Evolutionary conservation across 2,329 filamentous ascomycete genomes (phyloP), one percentile per base, ranked within the genome.

Genomic region (Hortaea werneckii): DNA sequence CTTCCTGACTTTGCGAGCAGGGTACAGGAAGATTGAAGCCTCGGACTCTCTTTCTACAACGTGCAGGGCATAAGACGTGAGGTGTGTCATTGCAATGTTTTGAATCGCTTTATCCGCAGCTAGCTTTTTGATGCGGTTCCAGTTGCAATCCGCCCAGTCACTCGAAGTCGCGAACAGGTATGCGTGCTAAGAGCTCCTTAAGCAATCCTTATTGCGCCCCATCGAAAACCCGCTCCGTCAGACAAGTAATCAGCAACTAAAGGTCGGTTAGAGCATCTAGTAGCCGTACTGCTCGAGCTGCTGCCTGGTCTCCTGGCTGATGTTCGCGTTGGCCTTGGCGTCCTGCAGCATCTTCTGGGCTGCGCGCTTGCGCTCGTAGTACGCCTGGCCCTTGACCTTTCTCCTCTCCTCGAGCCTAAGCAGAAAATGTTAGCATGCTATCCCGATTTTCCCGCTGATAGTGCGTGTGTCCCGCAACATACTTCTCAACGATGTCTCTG

Each of bases 351-450:
- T 87, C 80, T 85, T 86, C 71, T 84, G 80, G 63, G 85, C 85
- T 62, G 87, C 81, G 87, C 94, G 95, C 92, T 96, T 98, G 82
- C 89, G 88, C 81, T 94, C 89, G 82, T 96, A 96, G 85, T 95
- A 98, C 71, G 92, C 92, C 63, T 85, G 82, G 68, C 88, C 85
- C 87, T 96, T 98, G 74, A 94, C 90, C 82, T 98, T 98, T 80
- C 92, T 87, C 76, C 90, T 83, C 82, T 98, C 92, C 82, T 98
- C 92, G 68, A 98, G 82, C 76, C 92, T 96, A 66, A 6, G 20
- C 7, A n/a, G 13, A n/a, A 12, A 39, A n/a, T 5, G 13, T 39
- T 13, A 39, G 61, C 50, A 43, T 13, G 37, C 45, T 30, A 41
- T 11, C 44, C 54, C 42, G 54, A 45, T 35, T 30, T 37, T 28